Conservation (phyloP, 164 flowering plant species). For the Stephania japonica region DNA sequence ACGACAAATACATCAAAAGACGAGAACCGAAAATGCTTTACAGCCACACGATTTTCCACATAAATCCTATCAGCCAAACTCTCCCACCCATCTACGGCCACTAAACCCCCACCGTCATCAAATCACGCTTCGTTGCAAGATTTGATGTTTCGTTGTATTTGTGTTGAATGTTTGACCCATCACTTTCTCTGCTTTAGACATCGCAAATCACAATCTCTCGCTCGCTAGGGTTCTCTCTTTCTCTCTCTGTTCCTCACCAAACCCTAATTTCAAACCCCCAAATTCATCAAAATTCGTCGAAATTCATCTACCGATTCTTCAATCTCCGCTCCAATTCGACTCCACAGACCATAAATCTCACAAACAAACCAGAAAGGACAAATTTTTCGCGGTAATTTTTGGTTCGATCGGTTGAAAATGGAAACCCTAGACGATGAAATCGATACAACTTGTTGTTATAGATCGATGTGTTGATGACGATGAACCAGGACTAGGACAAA, state of each 20-base stretch:
- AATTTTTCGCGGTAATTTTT: not conserved
- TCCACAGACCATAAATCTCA: slow-evolving; percentile 12
- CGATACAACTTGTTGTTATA: slow-evolving; percentile 4
- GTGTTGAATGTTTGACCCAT: not conserved
- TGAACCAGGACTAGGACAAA: slow-evolving; percentile 6
- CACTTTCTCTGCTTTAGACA: not conserved
- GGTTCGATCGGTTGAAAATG: slow-evolving; percentile 7
- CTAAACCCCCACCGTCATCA: no score
- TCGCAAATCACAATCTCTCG: not conserved
- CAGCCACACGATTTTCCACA: no score
- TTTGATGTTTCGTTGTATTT: not conserved
- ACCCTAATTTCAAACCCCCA: slow-evolving; percentile 6
- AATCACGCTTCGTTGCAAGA: no score
- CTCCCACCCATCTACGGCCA: no score
- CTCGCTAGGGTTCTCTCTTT: slow-evolving; percentile 8
- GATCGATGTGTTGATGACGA: not conserved
- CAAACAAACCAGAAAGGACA: not conserved
- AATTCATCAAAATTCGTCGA: not conserved
- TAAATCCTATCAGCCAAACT: no score
- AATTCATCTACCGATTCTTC: not conserved
- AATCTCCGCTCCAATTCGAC: not conserved
- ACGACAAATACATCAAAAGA: no score
- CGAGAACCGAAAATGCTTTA: no score
- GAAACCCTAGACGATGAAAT: slow-evolving; percentile 15
- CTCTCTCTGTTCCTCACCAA: not conserved